Conservation (phyloP, 1,284 basidiomycete genomes). For the Marasmius fiardii region DNA sequence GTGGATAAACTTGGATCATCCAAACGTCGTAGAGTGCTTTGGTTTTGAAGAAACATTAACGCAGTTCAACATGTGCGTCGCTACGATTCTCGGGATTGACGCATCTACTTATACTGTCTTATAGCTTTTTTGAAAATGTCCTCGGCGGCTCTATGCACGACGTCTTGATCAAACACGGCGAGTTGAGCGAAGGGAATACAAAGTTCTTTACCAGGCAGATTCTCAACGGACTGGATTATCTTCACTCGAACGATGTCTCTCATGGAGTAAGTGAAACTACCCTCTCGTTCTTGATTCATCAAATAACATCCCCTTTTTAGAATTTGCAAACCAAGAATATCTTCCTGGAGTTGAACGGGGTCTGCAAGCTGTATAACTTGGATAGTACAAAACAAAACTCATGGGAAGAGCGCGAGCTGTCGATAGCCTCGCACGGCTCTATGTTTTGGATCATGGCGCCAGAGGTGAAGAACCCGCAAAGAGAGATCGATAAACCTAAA, state of each 20-base stretch:
- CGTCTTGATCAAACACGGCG: constrained; percentile 61
- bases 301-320: constrained; percentile 22
- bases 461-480: constrained; percentile 44
- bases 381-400: constrained; percentile 66
- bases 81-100: neutral
- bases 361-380: constrained; percentile 58
- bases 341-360: constrained; percentile 68
- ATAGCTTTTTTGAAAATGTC: constrained; percentile 66
- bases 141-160: constrained; percentile 74
- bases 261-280: constrained; percentile 47
- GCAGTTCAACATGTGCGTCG: constrained; percentile 66
- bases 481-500: constrained; percentile 61
- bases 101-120: neutral
- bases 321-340: constrained; percentile 82
- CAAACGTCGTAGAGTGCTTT: constrained; percentile 82
- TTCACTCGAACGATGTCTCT: constrained; percentile 69
- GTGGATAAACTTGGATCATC: constrained; percentile 80
- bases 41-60: constrained; percentile 77
- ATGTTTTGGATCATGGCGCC: constrained; percentile 86
- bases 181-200: constrained; percentile 63
- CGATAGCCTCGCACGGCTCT: constrained; percentile 62
- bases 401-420: constrained; percentile 51
- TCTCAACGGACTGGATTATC: constrained; percentile 67
- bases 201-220: constrained; percentile 73
- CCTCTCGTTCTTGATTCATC: neutral